These are phyloP conservation scores for Starmerella sp. DNA, from an alignment of 805 yeast species.

Conservation along the genomic window DNA sequence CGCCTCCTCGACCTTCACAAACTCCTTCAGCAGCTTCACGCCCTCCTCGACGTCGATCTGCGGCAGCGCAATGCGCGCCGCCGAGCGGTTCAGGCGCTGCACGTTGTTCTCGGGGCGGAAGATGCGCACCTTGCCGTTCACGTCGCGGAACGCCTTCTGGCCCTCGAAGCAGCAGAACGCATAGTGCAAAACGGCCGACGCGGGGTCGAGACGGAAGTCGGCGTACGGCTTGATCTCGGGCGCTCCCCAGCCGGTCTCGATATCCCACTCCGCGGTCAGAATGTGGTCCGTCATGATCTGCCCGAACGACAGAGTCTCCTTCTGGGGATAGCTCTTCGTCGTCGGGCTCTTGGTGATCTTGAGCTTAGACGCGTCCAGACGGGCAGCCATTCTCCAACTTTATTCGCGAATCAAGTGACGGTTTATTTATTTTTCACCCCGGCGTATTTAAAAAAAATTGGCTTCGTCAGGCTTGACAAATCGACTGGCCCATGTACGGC, in stretches of 20 bases:
- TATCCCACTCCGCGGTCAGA: constrained; percentile 76
- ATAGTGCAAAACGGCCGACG: constrained; percentile 86
- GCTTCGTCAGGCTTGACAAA: no score
- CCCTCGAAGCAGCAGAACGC: constrained; percentile 95
- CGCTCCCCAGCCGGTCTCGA: constrained; percentile 68
- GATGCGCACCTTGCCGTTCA: constrained; percentile 52
- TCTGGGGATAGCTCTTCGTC: constrained; percentile 47
- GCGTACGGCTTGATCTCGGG: constrained; percentile 86
- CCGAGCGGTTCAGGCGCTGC: constrained; percentile 80
- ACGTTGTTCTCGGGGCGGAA: constrained; percentile 90
- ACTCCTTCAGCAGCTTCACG: constrained; percentile 61
- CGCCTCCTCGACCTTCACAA: constrained; percentile 59
- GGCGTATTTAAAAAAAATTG: no score
- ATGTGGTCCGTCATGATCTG: constrained; percentile 75
- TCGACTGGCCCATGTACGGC: no score
- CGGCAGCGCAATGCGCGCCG: constrained; percentile 83
- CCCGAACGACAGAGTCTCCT: constrained; percentile 58
- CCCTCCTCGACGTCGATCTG: constrained; percentile 69
- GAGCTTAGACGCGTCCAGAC: constrained; percentile 45
- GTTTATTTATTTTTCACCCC: no score
- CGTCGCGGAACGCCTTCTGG: constrained; percentile 72
- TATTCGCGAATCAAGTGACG: no score
- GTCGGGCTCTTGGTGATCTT: constrained; percentile 34
- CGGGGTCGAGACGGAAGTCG: constrained; percentile 66
- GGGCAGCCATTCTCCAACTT: constrained; percentile 3